phyloP scores from a whole-genome alignment of 2,329 filamentous ascomycete species.

The Beauveria brongniartii region DNA sequence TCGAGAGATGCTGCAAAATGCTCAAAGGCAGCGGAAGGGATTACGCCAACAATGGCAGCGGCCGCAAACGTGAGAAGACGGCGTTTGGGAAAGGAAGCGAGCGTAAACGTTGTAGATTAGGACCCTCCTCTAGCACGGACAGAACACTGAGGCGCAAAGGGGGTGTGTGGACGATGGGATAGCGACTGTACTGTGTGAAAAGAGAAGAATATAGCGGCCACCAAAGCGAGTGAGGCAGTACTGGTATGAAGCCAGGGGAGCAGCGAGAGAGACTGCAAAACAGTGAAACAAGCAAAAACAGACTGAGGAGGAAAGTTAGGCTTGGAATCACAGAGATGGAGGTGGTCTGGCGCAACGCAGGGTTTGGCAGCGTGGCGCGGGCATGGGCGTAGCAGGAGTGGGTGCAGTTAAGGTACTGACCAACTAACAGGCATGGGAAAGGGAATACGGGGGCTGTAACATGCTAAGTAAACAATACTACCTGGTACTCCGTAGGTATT shows the following conservation, averaged over 20 bases:
- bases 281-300: background rate
- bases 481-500: too few species aligned
- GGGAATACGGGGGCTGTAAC: background rate
- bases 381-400: background rate
- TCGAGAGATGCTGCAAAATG: background rate
- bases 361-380: background rate
- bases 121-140: background rate
- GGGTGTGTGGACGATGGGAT: background rate
- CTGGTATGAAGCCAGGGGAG: conserved; percentile 13
- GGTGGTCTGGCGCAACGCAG: background rate
- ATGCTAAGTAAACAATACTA: background rate
- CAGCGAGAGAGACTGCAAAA: conserved; percentile 15
- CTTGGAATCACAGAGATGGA: background rate
- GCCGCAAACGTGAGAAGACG: background rate
- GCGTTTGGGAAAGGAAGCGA: background rate
- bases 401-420: background rate
- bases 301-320: background rate
- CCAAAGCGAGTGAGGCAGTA: conserved; percentile 52
- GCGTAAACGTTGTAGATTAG: background rate
- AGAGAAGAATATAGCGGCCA: conserved; percentile 34
- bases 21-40: background rate
- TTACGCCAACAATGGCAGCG: background rate
- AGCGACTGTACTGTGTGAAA: conserved; percentile 4
- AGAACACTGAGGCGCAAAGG: background rate
- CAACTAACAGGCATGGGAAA: background rate